phyloP scores from a whole-genome alignment of 768 basidiomycete genomes.

The Dendrothele bispora region DNA sequence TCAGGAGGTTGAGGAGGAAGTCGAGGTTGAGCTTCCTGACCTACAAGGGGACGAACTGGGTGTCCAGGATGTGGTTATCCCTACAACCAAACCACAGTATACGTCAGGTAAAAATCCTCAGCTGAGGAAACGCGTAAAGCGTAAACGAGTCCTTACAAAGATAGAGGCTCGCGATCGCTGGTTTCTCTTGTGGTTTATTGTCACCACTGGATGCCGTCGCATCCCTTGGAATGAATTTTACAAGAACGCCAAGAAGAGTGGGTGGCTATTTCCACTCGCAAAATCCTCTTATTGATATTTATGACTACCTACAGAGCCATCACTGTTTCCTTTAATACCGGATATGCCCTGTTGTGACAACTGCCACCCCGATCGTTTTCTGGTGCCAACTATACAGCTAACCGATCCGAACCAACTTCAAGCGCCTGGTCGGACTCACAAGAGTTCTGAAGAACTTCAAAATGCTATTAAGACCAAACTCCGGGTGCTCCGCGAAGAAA shows the following conservation, averaged over 20 bases:
- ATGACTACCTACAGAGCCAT: neutral
- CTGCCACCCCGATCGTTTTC: constrained; percentile 8
- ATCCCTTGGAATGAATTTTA: constrained; percentile 9
- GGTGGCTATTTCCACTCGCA: neutral
- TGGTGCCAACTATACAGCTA: neutral
- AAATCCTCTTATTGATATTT: neutral
- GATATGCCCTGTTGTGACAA: constrained; percentile 12
- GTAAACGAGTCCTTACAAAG: neutral
- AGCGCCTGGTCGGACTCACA: neutral
- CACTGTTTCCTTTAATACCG: neutral
- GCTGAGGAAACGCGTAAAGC: neutral
- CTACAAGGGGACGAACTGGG: neutral
- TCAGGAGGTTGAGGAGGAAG: neutral
- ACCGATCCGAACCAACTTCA: neutral
- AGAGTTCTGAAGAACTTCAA: constrained; percentile 9
- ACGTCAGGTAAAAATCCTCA: neutral
- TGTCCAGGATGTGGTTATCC: neutral
- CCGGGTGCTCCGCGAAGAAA: neutral
- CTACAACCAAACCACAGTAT: neutral
- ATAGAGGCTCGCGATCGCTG: constrained; percentile 6
- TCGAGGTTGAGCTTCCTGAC: neutral
- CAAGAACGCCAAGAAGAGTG: constrained; percentile 10
- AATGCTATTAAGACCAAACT: constrained; percentile 4
- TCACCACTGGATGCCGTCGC: constrained; percentile 5
- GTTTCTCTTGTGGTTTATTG: constrained; percentile 11